A percentile compares a stretch with the other conserved stretches of the same genome.
Conservation (phyloP, 768 basidiomycete species). For the Rhizopogon rudus region DNA sequence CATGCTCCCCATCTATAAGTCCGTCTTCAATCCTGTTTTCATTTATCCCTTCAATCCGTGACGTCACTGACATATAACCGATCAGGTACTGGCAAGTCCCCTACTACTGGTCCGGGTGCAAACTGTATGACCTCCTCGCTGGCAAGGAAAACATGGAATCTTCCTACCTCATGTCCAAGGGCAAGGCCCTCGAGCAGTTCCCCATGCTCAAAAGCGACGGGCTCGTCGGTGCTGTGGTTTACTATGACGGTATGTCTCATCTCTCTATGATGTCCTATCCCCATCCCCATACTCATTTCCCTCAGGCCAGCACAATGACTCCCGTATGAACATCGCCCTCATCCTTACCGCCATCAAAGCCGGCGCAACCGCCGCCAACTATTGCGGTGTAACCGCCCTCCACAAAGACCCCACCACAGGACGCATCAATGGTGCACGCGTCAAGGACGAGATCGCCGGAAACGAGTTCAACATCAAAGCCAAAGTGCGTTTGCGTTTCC, state of each 20-base stretch:
- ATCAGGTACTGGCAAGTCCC: conserved; percentile 92
- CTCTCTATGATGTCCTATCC: background rate
- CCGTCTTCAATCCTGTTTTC: conserved; percentile 12
- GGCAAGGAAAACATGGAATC: conserved; percentile 96
- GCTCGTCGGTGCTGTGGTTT: conserved; percentile 91
- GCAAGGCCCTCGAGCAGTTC: conserved; percentile 90
- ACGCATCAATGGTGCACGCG: conserved; percentile 60
- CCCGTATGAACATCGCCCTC: conserved; percentile 95
- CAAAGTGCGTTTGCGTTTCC: conserved; percentile 41
- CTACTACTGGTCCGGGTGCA: conserved; percentile 93
- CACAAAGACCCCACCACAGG: conserved; percentile 64
- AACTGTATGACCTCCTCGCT: conserved; percentile 92
- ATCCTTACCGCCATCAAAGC: conserved; percentile 92
- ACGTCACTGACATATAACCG: conserved; percentile 2
- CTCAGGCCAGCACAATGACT: conserved; percentile 94
- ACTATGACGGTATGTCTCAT: conserved; percentile 80
- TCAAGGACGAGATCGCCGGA: conserved; percentile 81
- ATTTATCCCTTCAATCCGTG: background rate
- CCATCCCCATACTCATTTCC: background rate
- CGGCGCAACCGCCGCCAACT: conserved; percentile 85
- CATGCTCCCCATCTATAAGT: conserved; percentile 97
- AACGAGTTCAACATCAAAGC: conserved; percentile 78
- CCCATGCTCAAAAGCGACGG: conserved; percentile 94
- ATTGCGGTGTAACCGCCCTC: conserved; percentile 78
- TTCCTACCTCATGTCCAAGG: conserved; percentile 92